Conservation (phyloP, 2,329 filamentous ascomycete genomes). For the Orbilia javanica region DNA sequence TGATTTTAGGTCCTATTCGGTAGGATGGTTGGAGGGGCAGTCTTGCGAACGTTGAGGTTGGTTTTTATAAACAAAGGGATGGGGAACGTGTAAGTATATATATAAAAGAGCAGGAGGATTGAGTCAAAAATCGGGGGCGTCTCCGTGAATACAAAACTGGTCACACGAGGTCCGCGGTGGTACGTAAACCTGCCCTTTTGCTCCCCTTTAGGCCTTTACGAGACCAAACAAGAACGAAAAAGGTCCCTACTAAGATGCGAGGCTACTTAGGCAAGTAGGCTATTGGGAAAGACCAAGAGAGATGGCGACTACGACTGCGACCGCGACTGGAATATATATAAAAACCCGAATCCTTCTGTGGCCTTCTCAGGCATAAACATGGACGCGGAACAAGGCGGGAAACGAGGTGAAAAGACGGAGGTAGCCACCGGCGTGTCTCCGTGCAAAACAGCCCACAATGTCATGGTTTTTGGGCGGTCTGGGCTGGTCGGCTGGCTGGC, state of each 20-base stretch:
- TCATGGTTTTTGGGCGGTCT: conserved; percentile 44
- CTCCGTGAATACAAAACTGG: conserved; percentile 1
- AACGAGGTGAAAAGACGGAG: not conserved
- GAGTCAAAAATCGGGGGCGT: not conserved
- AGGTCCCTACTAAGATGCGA: too few relatives aligned
- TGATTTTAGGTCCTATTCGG: not conserved
- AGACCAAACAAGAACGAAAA: not conserved
- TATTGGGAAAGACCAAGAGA: not conserved
- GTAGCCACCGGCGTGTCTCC: not conserved
- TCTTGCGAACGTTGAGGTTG: not conserved
- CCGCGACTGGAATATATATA: too few relatives aligned
- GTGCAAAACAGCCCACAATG: conserved; percentile 39
- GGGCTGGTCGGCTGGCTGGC: too few relatives aligned
- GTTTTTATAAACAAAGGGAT: not conserved
- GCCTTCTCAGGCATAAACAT: not conserved
- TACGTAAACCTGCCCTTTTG: not conserved
- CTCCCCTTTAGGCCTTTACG: too few relatives aligned
- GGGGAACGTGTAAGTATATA: not conserved
- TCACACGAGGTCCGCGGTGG: conserved; percentile 5
- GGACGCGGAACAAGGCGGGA: conserved; percentile 8
- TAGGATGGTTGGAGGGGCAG: not conserved
- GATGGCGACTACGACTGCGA: not conserved
- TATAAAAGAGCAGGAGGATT: not conserved
- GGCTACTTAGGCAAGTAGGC: too few relatives aligned
- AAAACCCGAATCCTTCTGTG: not conserved